Percentiles rank a stretch among this genome's conserved stretches.
phyloP scores from a whole-genome alignment of 2,329 filamentous ascomycete genomes.

The Cladophialophora immunda region DNA sequence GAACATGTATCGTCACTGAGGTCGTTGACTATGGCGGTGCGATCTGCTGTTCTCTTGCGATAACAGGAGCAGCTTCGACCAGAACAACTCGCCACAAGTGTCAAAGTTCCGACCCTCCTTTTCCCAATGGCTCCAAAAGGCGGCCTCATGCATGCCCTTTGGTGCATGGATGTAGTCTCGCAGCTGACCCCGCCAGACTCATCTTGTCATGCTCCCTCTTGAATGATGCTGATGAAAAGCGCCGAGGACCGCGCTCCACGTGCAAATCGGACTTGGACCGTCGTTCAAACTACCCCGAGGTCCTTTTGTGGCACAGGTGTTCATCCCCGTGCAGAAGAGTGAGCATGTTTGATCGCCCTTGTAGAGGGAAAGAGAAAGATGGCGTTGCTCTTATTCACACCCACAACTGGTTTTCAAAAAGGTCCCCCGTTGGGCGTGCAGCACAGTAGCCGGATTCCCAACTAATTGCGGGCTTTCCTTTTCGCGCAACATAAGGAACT shows the following conservation, averaged over 20 bases:
- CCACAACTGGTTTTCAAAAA: background rate
- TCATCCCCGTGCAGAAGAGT: background rate
- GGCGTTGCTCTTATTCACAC: background rate
- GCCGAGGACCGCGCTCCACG: background rate
- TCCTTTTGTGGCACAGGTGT: background rate
- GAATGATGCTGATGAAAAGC: background rate
- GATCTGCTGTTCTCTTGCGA: conserved; percentile 1
- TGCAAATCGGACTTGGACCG: background rate
- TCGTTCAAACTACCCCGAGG: background rate
- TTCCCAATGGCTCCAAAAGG: background rate
- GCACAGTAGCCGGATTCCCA: no score
- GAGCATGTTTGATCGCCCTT: background rate
- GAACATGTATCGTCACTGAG: background rate
- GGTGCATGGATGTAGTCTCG: background rate
- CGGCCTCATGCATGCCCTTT: background rate
- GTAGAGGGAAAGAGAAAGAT: background rate
- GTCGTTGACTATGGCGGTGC: background rate
- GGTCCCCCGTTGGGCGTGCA: no score
- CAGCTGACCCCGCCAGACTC: background rate
- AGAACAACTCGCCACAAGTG: background rate
- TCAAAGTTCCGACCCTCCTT: background rate
- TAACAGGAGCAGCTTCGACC: background rate
- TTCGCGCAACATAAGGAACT: no score
- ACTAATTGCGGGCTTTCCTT: background rate
- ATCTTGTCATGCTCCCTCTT: background rate